Conservation (phyloP, 139 green algal species). For the Chlorella ohadii region DNA sequence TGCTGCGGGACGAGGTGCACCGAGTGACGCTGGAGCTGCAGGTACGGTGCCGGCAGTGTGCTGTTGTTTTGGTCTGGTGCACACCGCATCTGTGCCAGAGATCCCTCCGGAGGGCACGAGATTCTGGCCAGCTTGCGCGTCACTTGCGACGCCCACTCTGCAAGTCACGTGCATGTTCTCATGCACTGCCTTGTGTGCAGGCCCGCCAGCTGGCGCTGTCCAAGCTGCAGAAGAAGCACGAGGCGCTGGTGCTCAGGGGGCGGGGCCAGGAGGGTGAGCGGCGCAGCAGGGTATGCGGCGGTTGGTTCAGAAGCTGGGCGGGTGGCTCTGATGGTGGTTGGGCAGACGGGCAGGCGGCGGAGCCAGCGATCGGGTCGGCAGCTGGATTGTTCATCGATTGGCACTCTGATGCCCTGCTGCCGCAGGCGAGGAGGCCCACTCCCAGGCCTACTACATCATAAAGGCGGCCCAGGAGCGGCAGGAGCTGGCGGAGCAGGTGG, state of each 20-base stretch:
- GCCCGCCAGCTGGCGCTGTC: slow-evolving; percentile 66
- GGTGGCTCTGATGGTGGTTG: background rate
- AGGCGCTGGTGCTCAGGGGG: slow-evolving; percentile 41
- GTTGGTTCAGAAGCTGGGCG: background rate
- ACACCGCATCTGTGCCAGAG: no score
- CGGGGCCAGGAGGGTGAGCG: slow-evolving; percentile 16
- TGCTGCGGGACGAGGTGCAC: slow-evolving; percentile 85
- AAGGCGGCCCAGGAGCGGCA: slow-evolving; percentile 86
- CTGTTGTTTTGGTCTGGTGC: no score
- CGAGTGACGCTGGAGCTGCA: slow-evolving; percentile 80
- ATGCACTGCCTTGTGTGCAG: background rate
- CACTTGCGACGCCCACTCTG: no score
- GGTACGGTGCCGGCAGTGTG: no score
- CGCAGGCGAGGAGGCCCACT: slow-evolving; percentile 55
- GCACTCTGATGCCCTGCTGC: no score
- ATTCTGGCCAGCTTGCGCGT: no score
- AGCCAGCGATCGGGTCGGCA: no score
- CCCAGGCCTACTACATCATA: slow-evolving; percentile 93
- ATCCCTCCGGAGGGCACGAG: no score
- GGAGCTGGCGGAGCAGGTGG: slow-evolving; percentile 72
- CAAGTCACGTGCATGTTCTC: no score
- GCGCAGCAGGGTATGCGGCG: background rate
- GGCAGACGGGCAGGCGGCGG: no score
- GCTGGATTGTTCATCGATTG: no score
- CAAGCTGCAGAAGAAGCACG: slow-evolving; percentile 82